These are phyloP conservation scores for Cadophora gregata DNA, from an alignment of 2,329 filamentous ascomycete species.

Conservation along the genomic window DNA sequence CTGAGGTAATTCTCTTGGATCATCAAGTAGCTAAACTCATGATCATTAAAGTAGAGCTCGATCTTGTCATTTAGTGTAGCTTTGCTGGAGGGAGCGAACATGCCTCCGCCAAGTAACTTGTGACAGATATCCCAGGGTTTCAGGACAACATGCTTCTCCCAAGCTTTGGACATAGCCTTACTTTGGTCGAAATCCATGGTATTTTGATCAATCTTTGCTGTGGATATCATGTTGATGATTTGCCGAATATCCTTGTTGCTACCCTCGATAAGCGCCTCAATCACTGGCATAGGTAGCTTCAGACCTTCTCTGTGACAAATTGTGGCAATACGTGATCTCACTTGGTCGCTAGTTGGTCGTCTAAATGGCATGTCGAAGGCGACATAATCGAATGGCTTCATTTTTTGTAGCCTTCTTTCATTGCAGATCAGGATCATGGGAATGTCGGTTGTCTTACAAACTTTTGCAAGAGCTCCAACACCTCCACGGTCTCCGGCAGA, in stretches of 20 bases:
- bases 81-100: slow-evolving; percentile 85
- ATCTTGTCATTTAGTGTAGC: slow-evolving; percentile 95
- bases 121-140: slow-evolving; percentile 98
- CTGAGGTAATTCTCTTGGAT: slow-evolving; percentile 97
- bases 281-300: slow-evolving; percentile 80
- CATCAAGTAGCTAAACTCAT: slow-evolving; percentile 97
- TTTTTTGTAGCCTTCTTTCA: slow-evolving; percentile 89
- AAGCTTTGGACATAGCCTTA: slow-evolving; percentile 94
- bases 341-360: slow-evolving; percentile 87
- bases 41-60: slow-evolving; percentile 98
- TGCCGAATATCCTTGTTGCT: slow-evolving; percentile 96
- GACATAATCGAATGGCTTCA: slow-evolving; percentile 94
- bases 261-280: slow-evolving; percentile 94
- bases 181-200: slow-evolving; percentile 83
- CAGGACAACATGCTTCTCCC: slow-evolving; percentile 96
- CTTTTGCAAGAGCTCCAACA: slow-evolving; percentile 90
- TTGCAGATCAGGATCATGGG: slow-evolving; percentile 99
- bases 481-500: slow-evolving; percentile 95
- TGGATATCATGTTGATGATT: slow-evolving; percentile 98
- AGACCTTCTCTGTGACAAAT: slow-evolving; percentile 92
- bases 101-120: slow-evolving; percentile 86
- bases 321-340: slow-evolving; percentile 90
- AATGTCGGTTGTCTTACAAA: slow-evolving; percentile 93
- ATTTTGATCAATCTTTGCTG: slow-evolving; percentile 84
- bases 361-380: slow-evolving; percentile 87